Base-by-base conservation (phyloP, 179 eudicot species). In the Spergularia azorica region DNA sequence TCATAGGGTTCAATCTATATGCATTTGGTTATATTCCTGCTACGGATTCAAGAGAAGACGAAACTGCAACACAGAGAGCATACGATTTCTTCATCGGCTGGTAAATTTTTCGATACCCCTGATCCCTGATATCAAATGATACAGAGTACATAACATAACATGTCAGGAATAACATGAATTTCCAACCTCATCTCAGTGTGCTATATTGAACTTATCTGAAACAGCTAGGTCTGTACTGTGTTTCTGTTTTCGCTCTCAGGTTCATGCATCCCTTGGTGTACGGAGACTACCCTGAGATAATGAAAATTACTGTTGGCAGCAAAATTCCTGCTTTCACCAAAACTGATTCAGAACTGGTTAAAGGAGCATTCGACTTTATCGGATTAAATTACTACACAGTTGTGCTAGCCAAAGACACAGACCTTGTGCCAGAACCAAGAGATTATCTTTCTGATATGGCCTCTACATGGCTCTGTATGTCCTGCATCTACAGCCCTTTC, bases 271-370 rank as follows among this genome's bases (percentile, higher is more conserved):
- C 95, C 55, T 79, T 90, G 78, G 68, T 82, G 13, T 73, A 71
- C 66, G 95, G 89, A 54, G 90, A 90, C 75, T 90, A 90, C 77
- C 92, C 92, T 0, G 84, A 82, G 15, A 76, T 78, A 59, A 67
- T 90, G 74, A 89, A 86, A 79, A 82, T 66, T 7, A 79, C 55
- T 58, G 89, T 67, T 10, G 84, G 85, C 17, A 36, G 21, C 20
- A 80, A 86, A 72, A 75, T 91, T 74, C 91, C 92, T 9, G 26
- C 17, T 18, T 87, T 90, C 69, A 86, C 87, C 5, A 57, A 82
- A 70, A 15, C 62, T 9, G 88, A 90, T 74, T 80, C 90, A 7
- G 67, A 82, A 71, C 71, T 71, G 69, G 79, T 90, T 41, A 89
- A 86, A 76, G 89, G 89, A 20, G 83, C 92, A 48, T 74, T 84